Evolutionary conservation across 148 eudicot genomes (phyloP).

Genomic region (Oxyria digyna): DNA sequence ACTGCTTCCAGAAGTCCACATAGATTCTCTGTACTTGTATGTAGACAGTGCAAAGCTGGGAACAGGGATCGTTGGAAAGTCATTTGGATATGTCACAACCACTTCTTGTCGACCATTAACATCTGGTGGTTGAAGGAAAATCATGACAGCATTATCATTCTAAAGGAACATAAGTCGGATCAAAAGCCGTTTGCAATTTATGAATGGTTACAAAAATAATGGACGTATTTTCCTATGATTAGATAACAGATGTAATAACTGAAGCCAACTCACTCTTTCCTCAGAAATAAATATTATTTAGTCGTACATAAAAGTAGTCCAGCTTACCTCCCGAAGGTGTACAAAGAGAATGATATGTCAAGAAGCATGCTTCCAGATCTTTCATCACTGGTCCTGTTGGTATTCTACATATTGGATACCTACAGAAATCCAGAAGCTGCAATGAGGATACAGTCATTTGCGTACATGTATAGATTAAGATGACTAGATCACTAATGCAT

Average conservation of each 20-base stretch:
- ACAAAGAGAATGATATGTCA: slow-evolving; percentile 57
- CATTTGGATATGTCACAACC: slow-evolving; percentile 26
- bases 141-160: too few species aligned
- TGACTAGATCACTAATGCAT: slow-evolving; percentile 3
- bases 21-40: slow-evolving; percentile 59
- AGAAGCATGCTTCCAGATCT: slow-evolving; percentile 65
- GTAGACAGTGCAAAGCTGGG: slow-evolving; percentile 72
- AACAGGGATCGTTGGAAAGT: slow-evolving; percentile 46
- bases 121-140: too few species aligned
- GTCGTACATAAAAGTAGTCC: neutral
- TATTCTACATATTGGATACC: slow-evolving; percentile 82
- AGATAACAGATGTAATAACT: too few species aligned
- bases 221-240: too few species aligned
- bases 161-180: too few species aligned
- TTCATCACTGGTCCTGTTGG: slow-evolving; percentile 41
- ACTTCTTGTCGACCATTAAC: slow-evolving; percentile 28
- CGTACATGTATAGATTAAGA: neutral
- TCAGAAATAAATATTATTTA: too few species aligned
- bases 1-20: slow-evolving; percentile 54
- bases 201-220: too few species aligned
- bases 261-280: too few species aligned
- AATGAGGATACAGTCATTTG: neutral
- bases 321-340: slow-evolving; percentile 20
- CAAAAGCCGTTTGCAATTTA: neutral
- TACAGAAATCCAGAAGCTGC: slow-evolving; percentile 12